Base-by-base conservation (phyloP, 1,139 yeast genomes). In the Geotrichum histeridarum region DNA sequence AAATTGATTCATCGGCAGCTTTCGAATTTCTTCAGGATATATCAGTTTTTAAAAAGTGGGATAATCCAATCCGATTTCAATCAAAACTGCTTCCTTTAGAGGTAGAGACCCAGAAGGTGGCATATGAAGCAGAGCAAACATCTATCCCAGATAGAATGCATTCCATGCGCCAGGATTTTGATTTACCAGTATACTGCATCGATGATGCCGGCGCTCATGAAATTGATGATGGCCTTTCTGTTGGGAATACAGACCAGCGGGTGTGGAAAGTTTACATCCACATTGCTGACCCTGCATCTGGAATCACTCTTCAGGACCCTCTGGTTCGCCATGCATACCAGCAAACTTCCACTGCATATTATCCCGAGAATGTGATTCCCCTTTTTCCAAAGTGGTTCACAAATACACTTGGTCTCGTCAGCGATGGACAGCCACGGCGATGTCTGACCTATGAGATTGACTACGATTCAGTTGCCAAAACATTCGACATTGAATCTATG, bases 161-260 rank as follows among this genome's bases (percentile, higher is more conserved):
- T 30, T 50, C 27, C 52, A 43, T 35, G 41, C 67, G 86, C 59
- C 64, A 62, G 37, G 72, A 72, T 31, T 77, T 74, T 57, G 65
- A 72, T 11, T 69, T 77, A 39, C 79, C 84, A 0, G 83, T 91
- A 0, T 93, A 83, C 66, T 90, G 98, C 70, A 90, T 93, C 57
- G 99, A 93, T 70, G 78, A 85, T 2, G 81, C 76, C 11, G 77
- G 77, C 44, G 96, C 98, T 0, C 85, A 86, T 62, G 99, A 93
- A 69, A 86, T 93, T 58, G 99, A 93, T 68, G 99, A 93, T 69
- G 99, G 98, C 47, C 77, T 93, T 31, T 82, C 96, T 0, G 71
- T 93, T 17, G 73, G 73, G 41, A 67, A 66, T 32, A 57, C 71
- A 0, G 66, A 64, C 1, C 70, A 68, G 0, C 68, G 69, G 1